Evolutionary conservation across 257 asterid species (phyloP).

Genomic region (Craterostigma plantagineum): DNA sequence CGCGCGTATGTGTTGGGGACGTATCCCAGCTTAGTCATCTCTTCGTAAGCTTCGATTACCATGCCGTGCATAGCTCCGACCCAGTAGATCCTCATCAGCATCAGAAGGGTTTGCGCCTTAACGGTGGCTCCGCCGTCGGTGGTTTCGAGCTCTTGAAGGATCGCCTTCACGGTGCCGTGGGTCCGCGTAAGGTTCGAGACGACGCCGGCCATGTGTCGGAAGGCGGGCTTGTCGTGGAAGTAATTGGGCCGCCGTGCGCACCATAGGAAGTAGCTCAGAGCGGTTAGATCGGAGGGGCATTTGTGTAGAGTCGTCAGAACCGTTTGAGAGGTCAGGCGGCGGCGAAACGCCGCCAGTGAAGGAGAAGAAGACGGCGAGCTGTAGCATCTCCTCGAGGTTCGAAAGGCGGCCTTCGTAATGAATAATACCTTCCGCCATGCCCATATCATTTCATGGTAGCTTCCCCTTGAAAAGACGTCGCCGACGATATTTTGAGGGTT

Average conservation of each 20-base stretch:
- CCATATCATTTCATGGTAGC: too few species aligned
- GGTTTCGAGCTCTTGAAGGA: slow-evolving; percentile 22
- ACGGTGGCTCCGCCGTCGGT: slow-evolving; percentile 27
- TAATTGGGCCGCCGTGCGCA: slow-evolving; percentile 57
- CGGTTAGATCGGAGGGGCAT: slow-evolving; percentile 45
- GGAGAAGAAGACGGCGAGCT: too few species aligned
- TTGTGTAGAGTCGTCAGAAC: slow-evolving; percentile 30
- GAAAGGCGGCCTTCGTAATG: too few species aligned
- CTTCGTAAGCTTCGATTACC: slow-evolving; percentile 37
- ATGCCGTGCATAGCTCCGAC: slow-evolving; percentile 40
- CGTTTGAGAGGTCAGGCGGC: too few species aligned
- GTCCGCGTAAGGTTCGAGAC: slow-evolving; percentile 30
- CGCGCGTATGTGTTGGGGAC: slow-evolving; percentile 41
- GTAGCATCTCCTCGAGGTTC: too few species aligned
- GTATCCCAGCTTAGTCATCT: slow-evolving; percentile 30
- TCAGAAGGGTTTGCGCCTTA: slow-evolving; percentile 51
- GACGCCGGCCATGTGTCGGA: slow-evolving; percentile 38
- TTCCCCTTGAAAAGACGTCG: too few species aligned
- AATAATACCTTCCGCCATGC: too few species aligned
- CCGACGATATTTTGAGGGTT: too few species aligned
- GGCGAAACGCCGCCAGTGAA: too few species aligned
- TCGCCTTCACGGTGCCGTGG: slow-evolving; percentile 25
- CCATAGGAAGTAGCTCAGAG: slow-evolving; percentile 50
- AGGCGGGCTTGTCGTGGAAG: slow-evolving; percentile 40
- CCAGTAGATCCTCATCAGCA: slow-evolving; percentile 64